A percentile compares a stretch with the other conserved stretches of the same genome.
phyloP scores from a whole-genome alignment of 139 green algal genomes.

The Chlorella sp. region DNA sequence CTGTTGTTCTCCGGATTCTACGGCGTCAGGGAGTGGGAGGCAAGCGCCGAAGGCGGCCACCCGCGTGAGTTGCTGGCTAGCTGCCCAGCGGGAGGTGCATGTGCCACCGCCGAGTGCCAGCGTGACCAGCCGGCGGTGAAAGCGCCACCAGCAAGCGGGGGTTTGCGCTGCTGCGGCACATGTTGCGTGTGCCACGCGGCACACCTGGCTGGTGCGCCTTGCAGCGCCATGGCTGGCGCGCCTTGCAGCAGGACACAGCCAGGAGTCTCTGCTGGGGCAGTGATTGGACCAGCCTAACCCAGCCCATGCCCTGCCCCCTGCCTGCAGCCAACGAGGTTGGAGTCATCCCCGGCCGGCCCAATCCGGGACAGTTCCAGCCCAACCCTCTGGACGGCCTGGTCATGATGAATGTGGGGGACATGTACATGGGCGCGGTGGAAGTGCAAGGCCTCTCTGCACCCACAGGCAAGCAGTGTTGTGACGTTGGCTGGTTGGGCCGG shows the following conservation, averaged over 20 bases:
- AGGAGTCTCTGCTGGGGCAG: too few relatives aligned
- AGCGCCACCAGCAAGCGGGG: too few relatives aligned
- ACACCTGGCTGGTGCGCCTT: too few relatives aligned
- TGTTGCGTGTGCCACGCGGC: too few relatives aligned
- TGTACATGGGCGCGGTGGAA: not conserved
- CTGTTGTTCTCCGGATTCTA: constrained; percentile 9
- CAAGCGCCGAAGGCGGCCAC: not conserved
- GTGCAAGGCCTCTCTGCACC: not conserved
- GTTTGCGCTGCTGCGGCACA: too few relatives aligned
- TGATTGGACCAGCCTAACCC: too few relatives aligned
- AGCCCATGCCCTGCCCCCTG: not conserved
- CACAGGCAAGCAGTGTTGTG: not conserved
- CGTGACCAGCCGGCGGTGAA: too few relatives aligned
- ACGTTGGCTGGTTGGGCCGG: not conserved
- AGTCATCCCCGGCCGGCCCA: not conserved
- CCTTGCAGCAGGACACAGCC: too few relatives aligned
- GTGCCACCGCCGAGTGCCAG: too few relatives aligned
- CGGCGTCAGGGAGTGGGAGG: not conserved
- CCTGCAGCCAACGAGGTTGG: constrained; percentile 12
- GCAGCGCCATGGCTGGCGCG: too few relatives aligned
- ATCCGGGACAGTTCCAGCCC: not conserved
- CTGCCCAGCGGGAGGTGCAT: too few relatives aligned
- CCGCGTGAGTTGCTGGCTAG: not conserved
- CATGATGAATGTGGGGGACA: not conserved
- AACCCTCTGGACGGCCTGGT: not conserved